Base-by-base conservation (phyloP, 78 protist genomes). In the Pigoraptor vietnamica region DNA sequence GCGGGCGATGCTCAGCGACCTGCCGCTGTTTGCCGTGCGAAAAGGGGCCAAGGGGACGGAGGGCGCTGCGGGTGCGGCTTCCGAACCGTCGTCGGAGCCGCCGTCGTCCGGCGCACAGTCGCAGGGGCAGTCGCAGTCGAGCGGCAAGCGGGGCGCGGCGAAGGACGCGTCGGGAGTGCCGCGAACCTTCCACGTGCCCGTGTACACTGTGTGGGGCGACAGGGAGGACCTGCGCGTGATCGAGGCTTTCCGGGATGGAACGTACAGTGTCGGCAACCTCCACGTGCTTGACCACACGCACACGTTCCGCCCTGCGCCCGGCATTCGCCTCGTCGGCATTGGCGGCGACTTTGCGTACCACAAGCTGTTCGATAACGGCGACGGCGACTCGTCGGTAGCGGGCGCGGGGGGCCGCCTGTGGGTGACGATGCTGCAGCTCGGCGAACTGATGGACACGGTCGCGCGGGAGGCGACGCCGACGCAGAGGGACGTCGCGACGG, bases 201-300 rank as follows among this genome's bases (percentile, higher is more conserved):
- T 90, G 83, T 90, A 56, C 40, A 67, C 86, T 33, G 86, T 90
- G 39, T 90, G 91, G 91, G 91, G 91, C 9, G 86, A 32, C n/a
- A 24, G 39, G 36, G 91, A 90, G 86, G 91, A 90, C 1, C 21
- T 90, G 40, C 86, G 86, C 1, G 91, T 90, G 40, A 21, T 90
- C 6, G 91, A 90, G 36, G 1, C 19, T 2, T n/a, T 90, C 34
- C 56, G 91, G 39, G 10, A 88, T 19, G 81, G 81, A 32, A 32
- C 25, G 21, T 67, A 90, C 40, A 10, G 34, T 19, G 9, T 40
- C 23, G 39, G 36, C 21, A 40, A 90, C 24, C 81, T 90, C n/a
- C 9, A 14, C 29, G 14, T 90, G 55, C 86, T 90, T 10, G 86
- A 90, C 81, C 67, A 89, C 24, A 2, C 81, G 23, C 56, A 24